Percentiles rank a stretch among this genome's conserved stretches.
These are phyloP conservation scores for Sclerotiophoma versabilis DNA, from an alignment of 2,329 filamentous ascomycete genomes.

Conservation along the genomic window DNA sequence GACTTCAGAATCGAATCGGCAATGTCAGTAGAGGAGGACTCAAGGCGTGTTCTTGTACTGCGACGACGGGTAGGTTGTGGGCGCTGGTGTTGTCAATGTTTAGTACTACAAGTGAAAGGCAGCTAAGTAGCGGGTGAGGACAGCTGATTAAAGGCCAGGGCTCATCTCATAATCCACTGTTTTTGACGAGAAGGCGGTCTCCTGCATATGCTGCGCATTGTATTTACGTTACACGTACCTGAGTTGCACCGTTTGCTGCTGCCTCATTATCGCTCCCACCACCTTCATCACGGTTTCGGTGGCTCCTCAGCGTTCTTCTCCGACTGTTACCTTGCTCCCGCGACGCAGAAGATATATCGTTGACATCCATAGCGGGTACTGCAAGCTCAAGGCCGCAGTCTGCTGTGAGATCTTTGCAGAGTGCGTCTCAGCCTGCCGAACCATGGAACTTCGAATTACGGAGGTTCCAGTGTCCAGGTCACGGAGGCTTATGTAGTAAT, in stretches of 20 bases:
- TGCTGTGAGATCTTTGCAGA: not conserved
- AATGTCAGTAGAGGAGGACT: not conserved
- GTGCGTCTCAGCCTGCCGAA: not conserved
- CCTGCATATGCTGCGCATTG: not conserved
- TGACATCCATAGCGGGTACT: not conserved
- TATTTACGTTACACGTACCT: slow-evolving; percentile 12
- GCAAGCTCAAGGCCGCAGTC: not conserved
- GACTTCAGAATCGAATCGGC: not conserved
- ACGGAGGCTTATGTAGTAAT: not conserved
- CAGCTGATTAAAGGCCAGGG: not conserved
- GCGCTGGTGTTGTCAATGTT: slow-evolving; percentile 15
- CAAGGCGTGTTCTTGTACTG: slow-evolving; percentile 5
- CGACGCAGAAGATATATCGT: not conserved
- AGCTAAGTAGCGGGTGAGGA: not conserved
- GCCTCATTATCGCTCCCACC: slow-evolving; percentile 11
- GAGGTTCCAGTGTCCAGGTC: not conserved
- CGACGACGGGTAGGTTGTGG: slow-evolving; percentile 5
- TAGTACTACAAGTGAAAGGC: not conserved
- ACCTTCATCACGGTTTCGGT: slow-evolving; percentile 10
- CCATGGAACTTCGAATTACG: not conserved
- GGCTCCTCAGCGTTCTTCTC: slow-evolving; percentile 7
- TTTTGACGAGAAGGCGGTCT: not conserved
- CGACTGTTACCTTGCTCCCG: not conserved
- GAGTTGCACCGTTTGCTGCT: slow-evolving; percentile 15
- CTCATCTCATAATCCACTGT: not conserved